A percentile compares a stretch with the other conserved stretches of the same genome.
Evolutionary conservation across 192 early-diverging fungal genomes (phyloP).

Genomic region (Chytriomyces sp.): DNA sequence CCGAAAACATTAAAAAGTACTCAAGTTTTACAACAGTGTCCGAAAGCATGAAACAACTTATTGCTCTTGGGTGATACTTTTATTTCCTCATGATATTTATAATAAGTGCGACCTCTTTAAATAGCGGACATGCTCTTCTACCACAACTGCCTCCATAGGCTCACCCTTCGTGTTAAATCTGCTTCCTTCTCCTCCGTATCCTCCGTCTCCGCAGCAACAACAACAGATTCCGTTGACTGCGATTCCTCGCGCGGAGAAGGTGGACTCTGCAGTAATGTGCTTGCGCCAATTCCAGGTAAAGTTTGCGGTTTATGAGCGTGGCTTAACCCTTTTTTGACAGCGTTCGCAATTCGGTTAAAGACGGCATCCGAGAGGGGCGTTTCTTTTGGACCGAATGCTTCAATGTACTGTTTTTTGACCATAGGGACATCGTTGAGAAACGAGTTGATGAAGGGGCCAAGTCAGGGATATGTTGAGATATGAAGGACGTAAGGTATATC

Average conservation of each 20-base stretch:
- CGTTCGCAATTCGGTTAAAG: background rate
- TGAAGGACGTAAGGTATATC: too few relatives aligned
- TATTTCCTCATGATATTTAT: background rate
- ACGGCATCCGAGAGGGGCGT: background rate
- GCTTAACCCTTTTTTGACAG: background rate
- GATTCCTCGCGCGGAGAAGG: background rate
- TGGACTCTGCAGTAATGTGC: background rate
- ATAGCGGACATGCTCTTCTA: background rate
- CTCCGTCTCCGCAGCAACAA: background rate
- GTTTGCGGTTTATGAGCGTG: background rate
- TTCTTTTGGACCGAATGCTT: background rate
- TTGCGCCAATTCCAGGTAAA: background rate
- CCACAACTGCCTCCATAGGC: background rate
- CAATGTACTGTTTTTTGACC: background rate
- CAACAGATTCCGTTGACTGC: background rate
- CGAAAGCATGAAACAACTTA: background rate
- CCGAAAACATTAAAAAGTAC: background rate
- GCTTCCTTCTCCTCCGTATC: background rate
- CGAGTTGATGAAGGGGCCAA: too few relatives aligned
- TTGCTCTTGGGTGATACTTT: background rate
- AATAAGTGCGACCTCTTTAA: background rate
- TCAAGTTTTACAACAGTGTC: background rate
- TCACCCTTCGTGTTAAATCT: background rate
- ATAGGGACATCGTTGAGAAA: too few relatives aligned
- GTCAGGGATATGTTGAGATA: too few relatives aligned